Percentiles rank a stretch among this genome's conserved stretches.
Conservation (phyloP, 2,329 filamentous ascomycete genomes). For the Aspergillus sp. region DNA sequence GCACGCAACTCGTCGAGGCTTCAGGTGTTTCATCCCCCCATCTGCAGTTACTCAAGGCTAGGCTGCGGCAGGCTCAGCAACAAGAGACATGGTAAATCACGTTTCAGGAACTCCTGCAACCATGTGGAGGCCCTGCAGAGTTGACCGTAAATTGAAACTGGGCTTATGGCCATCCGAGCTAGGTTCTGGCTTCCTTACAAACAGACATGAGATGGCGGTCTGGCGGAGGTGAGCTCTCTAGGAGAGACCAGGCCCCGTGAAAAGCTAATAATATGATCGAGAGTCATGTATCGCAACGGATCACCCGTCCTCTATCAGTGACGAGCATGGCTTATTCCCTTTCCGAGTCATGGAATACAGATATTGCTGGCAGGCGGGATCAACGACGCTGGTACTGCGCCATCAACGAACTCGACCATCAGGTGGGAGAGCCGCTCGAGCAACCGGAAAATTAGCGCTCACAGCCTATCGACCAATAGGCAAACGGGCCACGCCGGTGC, state of each 20-base stretch:
- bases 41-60: slow-evolving; percentile 30
- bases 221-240: slow-evolving; percentile 12
- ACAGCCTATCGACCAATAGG: slow-evolving; percentile 24
- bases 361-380: slow-evolving; percentile 1
- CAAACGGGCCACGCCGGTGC: slow-evolving; percentile 6
- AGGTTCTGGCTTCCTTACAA: slow-evolving; percentile 24
- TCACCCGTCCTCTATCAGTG: slow-evolving; percentile 1
- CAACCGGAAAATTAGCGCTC: slow-evolving; percentile 25
- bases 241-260: slow-evolving; percentile 1
- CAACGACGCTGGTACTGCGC: slow-evolving; percentile 12
- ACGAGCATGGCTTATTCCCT: not conserved
- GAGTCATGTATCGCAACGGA: slow-evolving; percentile 11
- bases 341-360: slow-evolving; percentile 6
- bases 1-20: slow-evolving; percentile 30
- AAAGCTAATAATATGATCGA: slow-evolving; percentile 1
- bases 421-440: slow-evolving; percentile 15
- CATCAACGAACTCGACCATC: slow-evolving; percentile 19
- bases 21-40: slow-evolving; percentile 29
- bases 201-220: slow-evolving; percentile 25
- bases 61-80: slow-evolving; percentile 18
- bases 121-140: slow-evolving; percentile 31
- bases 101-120: slow-evolving; percentile 26
- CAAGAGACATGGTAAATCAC: slow-evolving; percentile 22
- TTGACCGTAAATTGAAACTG: slow-evolving; percentile 14
- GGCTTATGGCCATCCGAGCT: slow-evolving; percentile 13